phyloP scores from a whole-genome alignment of 2,329 filamentous ascomycete species.

The Penicillium thymicola region DNA sequence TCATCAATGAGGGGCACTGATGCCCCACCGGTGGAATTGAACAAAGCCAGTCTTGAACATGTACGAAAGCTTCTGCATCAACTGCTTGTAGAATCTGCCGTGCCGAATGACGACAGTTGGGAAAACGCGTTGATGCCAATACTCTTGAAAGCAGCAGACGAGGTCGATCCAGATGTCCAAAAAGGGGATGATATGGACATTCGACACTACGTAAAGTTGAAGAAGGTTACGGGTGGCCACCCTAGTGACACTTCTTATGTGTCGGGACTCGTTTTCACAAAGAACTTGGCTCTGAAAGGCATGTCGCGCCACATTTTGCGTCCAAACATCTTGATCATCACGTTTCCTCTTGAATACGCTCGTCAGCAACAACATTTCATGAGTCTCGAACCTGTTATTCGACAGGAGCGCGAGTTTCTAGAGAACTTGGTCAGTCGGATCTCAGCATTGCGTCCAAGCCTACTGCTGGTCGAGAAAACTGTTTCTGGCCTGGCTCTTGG shows the following conservation, averaged over 20 bases:
- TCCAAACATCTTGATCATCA: constrained; percentile 86
- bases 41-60: constrained; percentile 81
- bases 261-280: constrained; percentile 94
- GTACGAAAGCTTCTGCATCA: constrained; percentile 82
- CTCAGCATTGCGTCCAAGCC: constrained; percentile 74
- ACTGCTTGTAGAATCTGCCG: constrained; percentile 70
- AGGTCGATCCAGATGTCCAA: constrained; percentile 89
- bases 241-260: constrained; percentile 94
- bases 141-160: constrained; percentile 83
- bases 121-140: constrained; percentile 88
- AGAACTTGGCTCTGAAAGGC: constrained; percentile 92
- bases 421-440: constrained; percentile 90
- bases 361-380: constrained; percentile 93
- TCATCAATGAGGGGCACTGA: constrained; percentile 75
- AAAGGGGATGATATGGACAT: constrained; percentile 95
- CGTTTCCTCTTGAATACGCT: constrained; percentile 94
- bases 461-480: constrained; percentile 88
- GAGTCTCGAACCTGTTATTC: constrained; percentile 94
- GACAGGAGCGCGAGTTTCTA: constrained; percentile 92
- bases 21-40: constrained; percentile 76
- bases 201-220: constrained; percentile 93
- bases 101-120: constrained; percentile 75
- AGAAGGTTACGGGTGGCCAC: constrained; percentile 87
- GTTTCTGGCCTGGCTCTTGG: constrained; percentile 89
- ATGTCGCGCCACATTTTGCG: constrained; percentile 85